Conservation (phyloP, 352 stramenopile genomes). For the Phytophthora sansomeana region DNA sequence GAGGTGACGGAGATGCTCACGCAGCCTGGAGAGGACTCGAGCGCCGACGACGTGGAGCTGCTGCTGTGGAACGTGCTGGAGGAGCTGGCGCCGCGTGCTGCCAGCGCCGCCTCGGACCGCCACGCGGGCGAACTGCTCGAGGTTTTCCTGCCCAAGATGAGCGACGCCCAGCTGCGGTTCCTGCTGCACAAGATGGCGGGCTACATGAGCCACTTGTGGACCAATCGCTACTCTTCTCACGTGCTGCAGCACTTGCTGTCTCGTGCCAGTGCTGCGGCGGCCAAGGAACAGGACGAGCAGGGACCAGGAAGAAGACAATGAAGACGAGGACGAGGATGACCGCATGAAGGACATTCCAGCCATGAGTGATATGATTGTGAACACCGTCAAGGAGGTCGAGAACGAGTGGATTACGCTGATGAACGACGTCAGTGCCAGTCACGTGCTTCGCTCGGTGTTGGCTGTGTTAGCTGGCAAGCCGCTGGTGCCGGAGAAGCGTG, state of each 20-base stretch:
- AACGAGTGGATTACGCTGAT: conserved; percentile 86
- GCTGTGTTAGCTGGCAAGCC: conserved; percentile 71
- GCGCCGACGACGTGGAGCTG: conserved; percentile 62
- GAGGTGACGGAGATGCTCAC: conserved; percentile 84
- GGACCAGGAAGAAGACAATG: conserved; percentile 45
- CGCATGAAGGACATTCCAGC: conserved; percentile 63
- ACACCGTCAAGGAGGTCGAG: conserved; percentile 80
- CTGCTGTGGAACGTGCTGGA: conserved; percentile 87
- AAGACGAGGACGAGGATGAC: conserved; percentile 62
- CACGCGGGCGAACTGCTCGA: conserved; percentile 79
- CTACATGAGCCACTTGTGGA: conserved; percentile 87
- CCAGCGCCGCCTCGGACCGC: conserved; percentile 78
- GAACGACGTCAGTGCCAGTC: conserved; percentile 88
- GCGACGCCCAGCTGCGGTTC: conserved; percentile 71
- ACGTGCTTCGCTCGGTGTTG: conserved; percentile 81
- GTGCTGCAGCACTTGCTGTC: conserved; percentile 82
- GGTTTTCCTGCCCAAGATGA: conserved; percentile 78
- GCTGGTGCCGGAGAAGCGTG: conserved; percentile 76
- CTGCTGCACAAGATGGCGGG: conserved; percentile 83
- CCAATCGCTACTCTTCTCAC: conserved; percentile 89
- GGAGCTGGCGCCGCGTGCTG: conserved; percentile 75
- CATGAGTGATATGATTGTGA: conserved; percentile 78
- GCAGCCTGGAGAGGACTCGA: conserved; percentile 57
- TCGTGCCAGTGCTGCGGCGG: conserved; percentile 60
- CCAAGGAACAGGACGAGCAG: conserved; percentile 35